Evolutionary conservation across 2,329 filamentous ascomycete genomes (phyloP).

Genomic region (Rugonectria rugulosa): DNA sequence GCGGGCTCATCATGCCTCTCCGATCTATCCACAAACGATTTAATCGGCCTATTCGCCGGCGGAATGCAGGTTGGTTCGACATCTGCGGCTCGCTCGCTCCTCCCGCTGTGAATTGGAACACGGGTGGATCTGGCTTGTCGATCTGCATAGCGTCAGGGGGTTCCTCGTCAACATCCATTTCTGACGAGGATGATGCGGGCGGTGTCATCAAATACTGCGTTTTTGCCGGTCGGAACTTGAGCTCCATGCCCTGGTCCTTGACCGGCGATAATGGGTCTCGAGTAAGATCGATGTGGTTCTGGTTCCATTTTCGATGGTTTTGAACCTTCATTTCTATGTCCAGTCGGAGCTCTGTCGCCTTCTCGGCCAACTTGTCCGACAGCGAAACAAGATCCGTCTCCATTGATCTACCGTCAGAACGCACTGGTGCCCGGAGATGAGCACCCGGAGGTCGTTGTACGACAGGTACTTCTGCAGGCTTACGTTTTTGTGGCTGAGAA

Average conservation of each 20-base stretch:
- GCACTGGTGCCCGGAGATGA: slow-evolving; percentile 73
- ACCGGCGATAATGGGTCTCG: slow-evolving; percentile 84
- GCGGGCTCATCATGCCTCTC: slow-evolving; percentile 66
- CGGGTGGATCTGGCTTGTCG: slow-evolving; percentile 44
- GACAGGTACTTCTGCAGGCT: slow-evolving; percentile 65
- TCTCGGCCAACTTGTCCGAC: slow-evolving; percentile 79
- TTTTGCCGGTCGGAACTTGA: slow-evolving; percentile 74
- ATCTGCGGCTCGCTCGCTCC: slow-evolving; percentile 49
- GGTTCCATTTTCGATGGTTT: slow-evolving; percentile 92
- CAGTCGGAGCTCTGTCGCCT: slow-evolving; percentile 78
- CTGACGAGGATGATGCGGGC: slow-evolving; percentile 63
- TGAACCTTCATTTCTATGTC: slow-evolving; percentile 88
- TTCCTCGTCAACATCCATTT: slow-evolving; percentile 64
- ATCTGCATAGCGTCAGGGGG: slow-evolving; percentile 52
- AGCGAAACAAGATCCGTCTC: slow-evolving; percentile 83
- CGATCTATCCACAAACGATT: slow-evolving; percentile 90
- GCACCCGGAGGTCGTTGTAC: slow-evolving; percentile 68
- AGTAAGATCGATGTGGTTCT: slow-evolving; percentile 87
- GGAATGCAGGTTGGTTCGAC: slow-evolving; percentile 70
- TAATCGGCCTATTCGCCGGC: slow-evolving; percentile 83
- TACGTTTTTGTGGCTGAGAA: slow-evolving; percentile 73
- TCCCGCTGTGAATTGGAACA: slow-evolving; percentile 57
- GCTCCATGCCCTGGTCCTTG: slow-evolving; percentile 66
- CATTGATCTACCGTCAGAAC: slow-evolving; percentile 72
- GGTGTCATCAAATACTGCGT: slow-evolving; percentile 75